phyloP scores from a whole-genome alignment of 148 eudicot genomes.

The Pharnaceum exiguum region DNA sequence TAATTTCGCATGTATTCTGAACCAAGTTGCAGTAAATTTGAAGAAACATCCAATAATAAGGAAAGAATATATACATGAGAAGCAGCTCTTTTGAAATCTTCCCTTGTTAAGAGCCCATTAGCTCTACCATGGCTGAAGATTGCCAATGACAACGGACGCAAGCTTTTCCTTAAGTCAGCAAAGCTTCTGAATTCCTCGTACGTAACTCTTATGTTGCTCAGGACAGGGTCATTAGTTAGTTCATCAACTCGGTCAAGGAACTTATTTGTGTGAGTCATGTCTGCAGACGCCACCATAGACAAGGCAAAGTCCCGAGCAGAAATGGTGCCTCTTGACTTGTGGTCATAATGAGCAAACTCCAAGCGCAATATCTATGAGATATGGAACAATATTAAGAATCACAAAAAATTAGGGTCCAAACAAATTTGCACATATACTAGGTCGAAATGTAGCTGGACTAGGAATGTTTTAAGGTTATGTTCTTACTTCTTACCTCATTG shows the following conservation, averaged over 20 bases:
- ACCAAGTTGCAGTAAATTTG: background rate
- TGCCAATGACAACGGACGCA: conserved; percentile 68
- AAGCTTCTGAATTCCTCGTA: conserved; percentile 69
- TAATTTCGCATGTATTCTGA: no score
- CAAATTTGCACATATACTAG: background rate
- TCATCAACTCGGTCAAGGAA: conserved; percentile 69
- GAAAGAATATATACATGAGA: conserved; percentile 42
- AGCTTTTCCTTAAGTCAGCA: conserved; percentile 52
- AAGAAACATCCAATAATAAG: background rate
- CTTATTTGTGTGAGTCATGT: conserved; percentile 54
- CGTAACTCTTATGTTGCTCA: conserved; percentile 38
- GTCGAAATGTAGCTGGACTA: no score
- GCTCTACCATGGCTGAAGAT: conserved; percentile 74
- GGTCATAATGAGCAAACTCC: conserved; percentile 84
- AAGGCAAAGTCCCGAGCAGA: conserved; percentile 77
- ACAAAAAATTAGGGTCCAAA: background rate
- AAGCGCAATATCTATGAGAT: conserved; percentile 45
- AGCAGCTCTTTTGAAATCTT: conserved; percentile 83
- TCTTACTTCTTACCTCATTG: conserved; percentile 70
- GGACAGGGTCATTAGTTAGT: conserved; percentile 36
- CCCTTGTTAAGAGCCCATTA: conserved; percentile 61
- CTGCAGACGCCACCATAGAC: conserved; percentile 90
- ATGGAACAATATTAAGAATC: background rate
- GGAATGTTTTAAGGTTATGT: no score
- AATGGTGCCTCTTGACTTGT: conserved; percentile 56